Conservation (phyloP, 108 stramenopile genomes). For the Skeletonema grethae region DNA sequence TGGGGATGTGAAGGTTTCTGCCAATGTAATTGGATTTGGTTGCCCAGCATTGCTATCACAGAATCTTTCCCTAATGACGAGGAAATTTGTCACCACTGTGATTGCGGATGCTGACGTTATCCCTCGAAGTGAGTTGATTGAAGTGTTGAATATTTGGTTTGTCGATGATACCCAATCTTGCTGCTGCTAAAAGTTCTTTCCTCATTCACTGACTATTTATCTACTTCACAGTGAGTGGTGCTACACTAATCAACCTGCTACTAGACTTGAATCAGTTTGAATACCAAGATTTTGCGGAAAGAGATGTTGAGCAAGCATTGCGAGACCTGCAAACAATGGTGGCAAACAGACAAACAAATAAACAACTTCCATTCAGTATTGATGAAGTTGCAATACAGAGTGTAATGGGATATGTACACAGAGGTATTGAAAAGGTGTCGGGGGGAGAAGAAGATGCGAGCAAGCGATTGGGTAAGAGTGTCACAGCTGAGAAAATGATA, state of each 20-base stretch:
- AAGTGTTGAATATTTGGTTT: neutral
- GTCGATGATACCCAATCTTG: neutral
- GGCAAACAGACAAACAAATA: conserved; percentile 16
- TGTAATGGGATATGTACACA: conserved; percentile 44
- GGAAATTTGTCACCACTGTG: conserved; percentile 73
- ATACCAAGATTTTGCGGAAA: conserved; percentile 53
- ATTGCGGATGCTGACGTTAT: conserved; percentile 74
- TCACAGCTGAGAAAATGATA: conserved; percentile 33
- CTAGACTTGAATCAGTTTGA: conserved; percentile 64
- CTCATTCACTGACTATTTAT: neutral
- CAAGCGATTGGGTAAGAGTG: neutral
- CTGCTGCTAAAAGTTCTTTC: neutral
- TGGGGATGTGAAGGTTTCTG: conserved; percentile 36
- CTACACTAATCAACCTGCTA: conserved; percentile 64
- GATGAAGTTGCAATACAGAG: conserved; percentile 41
- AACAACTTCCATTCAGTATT: conserved; percentile 21
- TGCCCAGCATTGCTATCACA: conserved; percentile 74
- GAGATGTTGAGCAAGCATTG: conserved; percentile 65
- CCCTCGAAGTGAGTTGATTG: conserved; percentile 47
- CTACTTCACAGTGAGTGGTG: conserved; percentile 40
- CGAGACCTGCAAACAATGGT: conserved; percentile 40
- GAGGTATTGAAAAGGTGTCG: conserved; percentile 32
- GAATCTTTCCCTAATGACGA: conserved; percentile 55
- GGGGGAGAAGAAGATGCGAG: neutral
- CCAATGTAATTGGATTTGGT: conserved; percentile 73